Conservation (phyloP, 169 alveolate species). For the Toxoplasma gondii region DNA sequence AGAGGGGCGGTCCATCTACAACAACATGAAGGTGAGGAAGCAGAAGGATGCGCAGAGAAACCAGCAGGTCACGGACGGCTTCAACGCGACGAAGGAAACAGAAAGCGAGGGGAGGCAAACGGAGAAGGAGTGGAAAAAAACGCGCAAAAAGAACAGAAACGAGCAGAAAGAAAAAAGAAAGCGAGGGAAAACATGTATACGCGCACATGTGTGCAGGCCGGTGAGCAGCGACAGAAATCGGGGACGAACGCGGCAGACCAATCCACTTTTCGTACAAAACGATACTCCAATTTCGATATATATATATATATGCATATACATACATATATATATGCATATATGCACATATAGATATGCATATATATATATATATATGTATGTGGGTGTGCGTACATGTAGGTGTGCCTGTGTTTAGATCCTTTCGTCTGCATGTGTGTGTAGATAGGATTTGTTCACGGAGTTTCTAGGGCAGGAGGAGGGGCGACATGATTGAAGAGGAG, state of each 20-base stretch:
- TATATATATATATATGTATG: neutral
- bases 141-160: neutral
- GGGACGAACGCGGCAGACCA: too few species aligned
- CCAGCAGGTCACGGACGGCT: too few species aligned
- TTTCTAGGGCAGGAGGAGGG: too few species aligned
- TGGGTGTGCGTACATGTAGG: too few species aligned
- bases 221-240: too few species aligned
- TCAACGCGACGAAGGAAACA: neutral
- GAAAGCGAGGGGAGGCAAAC: neutral
- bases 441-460: too few species aligned
- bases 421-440: too few species aligned
- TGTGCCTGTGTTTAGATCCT: too few species aligned
- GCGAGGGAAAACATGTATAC: too few species aligned
- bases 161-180: neutral
- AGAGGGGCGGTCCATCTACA: conserved; percentile 98
- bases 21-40: conserved; percentile 98
- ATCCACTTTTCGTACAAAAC: neutral
- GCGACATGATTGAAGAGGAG: too few species aligned
- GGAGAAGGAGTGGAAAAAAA: neutral
- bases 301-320: neutral
- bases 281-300: neutral
- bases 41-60: neutral
- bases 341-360: neutral
- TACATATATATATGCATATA: neutral
- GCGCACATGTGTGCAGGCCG: too few species aligned